phyloP scores from a whole-genome alignment of 2,329 filamentous ascomycete genomes.

The Fusarium citri region DNA sequence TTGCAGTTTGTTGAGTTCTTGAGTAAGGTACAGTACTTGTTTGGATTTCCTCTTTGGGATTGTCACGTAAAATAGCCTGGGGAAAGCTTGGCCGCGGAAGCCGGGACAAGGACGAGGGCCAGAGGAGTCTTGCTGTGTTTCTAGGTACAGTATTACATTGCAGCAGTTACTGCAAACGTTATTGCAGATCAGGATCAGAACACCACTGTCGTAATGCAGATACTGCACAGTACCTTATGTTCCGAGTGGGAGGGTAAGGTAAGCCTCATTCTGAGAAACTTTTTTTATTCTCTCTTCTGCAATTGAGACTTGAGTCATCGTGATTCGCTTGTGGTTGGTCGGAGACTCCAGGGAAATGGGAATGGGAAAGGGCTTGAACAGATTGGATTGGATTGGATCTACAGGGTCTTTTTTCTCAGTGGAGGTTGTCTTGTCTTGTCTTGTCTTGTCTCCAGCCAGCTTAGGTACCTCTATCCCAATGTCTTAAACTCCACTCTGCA shows the following conservation, averaged over 20 bases:
- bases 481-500: constrained; percentile 33
- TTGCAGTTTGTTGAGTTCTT: constrained; percentile 40
- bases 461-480: constrained; percentile 6
- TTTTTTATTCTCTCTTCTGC: background rate
- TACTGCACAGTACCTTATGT: background rate
- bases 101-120: constrained; percentile 2
- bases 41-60: constrained; percentile 35
- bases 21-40: constrained; percentile 3
- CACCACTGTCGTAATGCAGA: background rate
- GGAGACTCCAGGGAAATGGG: constrained; percentile 30
- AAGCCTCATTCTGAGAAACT: constrained; percentile 11
- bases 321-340: constrained; percentile 24
- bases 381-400: constrained; percentile 39
- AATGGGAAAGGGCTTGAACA: constrained; percentile 26
- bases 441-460: constrained; percentile 18
- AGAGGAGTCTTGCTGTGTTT: background rate
- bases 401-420: constrained; percentile 39
- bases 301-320: constrained; percentile 34
- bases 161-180: background rate
- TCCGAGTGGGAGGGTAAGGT: background rate
- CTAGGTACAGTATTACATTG: background rate
- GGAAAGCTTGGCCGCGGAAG: constrained; percentile 32
- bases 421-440: constrained; percentile 26
- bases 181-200: background rate
- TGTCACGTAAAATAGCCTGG: constrained; percentile 27